phyloP scores from a whole-genome alignment of 2,329 filamentous ascomycete species.

The Fusarium decemcellulare region DNA sequence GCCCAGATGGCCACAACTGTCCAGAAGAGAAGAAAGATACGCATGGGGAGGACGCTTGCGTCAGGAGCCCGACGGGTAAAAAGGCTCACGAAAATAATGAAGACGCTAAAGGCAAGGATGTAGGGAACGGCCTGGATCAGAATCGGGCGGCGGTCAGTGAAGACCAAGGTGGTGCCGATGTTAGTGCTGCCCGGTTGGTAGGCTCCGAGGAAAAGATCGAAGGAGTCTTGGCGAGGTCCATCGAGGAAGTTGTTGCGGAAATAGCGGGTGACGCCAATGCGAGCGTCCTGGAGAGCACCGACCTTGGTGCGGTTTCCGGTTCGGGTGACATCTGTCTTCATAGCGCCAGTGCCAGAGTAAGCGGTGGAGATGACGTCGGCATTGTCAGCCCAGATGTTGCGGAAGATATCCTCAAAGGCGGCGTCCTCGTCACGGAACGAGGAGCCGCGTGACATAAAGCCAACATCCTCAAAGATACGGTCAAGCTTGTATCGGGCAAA shows the following conservation, averaged over 20 bases:
- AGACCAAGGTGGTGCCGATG: conserved; percentile 80
- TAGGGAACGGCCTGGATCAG: conserved; percentile 96
- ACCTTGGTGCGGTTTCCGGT: conserved; percentile 89
- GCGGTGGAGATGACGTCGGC: conserved; percentile 93
- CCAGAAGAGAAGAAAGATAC: conserved; percentile 87
- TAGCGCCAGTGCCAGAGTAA: conserved; percentile 95
- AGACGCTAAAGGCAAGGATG: conserved; percentile 86
- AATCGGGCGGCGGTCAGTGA: conserved; percentile 87
- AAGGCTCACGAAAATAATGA: conserved; percentile 82
- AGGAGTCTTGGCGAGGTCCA: conserved; percentile 94
- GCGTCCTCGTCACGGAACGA: conserved; percentile 82
- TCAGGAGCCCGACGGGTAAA: conserved; percentile 81
- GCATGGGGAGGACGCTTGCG: conserved; percentile 83
- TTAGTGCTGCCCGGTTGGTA: conserved; percentile 83
- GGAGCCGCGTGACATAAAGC: conserved; percentile 82
- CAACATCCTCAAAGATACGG: conserved; percentile 88
- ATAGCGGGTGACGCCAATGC: conserved; percentile 91
- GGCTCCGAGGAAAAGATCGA: conserved; percentile 91
- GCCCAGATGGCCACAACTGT: conserved; percentile 78
- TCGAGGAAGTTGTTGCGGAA: conserved; percentile 95
- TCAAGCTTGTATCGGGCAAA: conserved; percentile 91
- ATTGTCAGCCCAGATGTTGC: conserved; percentile 98
- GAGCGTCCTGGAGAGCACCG: conserved; percentile 88
- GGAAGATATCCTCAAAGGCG: conserved; percentile 91
- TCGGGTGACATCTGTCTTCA: conserved; percentile 99